Conservation (phyloP, 805 yeast species). For the Nakazawaea wyomingensis region DNA sequence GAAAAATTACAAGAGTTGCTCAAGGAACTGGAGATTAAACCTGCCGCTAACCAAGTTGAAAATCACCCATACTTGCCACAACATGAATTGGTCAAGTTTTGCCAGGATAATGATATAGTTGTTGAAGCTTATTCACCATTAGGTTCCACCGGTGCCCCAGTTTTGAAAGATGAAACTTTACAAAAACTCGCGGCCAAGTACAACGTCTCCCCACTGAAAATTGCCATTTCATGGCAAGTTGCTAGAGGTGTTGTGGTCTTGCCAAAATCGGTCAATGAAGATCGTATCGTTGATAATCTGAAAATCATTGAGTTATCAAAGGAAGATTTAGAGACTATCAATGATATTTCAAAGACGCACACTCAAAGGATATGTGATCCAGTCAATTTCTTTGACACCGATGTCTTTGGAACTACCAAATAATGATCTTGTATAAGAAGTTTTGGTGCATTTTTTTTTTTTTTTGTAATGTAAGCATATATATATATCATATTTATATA, state of each 20-base stretch:
- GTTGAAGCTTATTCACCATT: constrained; percentile 78
- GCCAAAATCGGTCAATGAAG: constrained; percentile 43
- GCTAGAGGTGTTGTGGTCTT: constrained; percentile 50
- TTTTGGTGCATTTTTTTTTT: too few species aligned
- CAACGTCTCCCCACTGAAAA: constrained; percentile 41
- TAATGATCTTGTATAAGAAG: too few species aligned
- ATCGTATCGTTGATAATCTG: constrained; percentile 36
- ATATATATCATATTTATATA: too few species aligned
- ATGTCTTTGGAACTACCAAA: constrained; percentile 7
- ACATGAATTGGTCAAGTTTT: constrained; percentile 47
- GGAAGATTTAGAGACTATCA: constrained; percentile 31
- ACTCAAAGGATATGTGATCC: constrained; percentile 23
- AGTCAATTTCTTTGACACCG: constrained; percentile 8
- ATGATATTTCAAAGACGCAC: constrained; percentile 21
- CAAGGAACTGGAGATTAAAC: constrained; percentile 43
- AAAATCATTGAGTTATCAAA: constrained; percentile 27
- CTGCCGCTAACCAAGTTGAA: constrained; percentile 74
- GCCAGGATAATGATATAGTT: constrained; percentile 46
- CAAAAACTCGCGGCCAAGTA: constrained; percentile 38
- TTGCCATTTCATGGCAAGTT: constrained; percentile 55
- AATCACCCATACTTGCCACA: constrained; percentile 69
- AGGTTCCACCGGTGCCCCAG: constrained; percentile 55
- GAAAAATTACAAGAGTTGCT: constrained; percentile 47
- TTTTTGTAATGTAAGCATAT: too few species aligned
- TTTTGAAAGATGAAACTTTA: constrained; percentile 39